phyloP scores from a whole-genome alignment of 805 yeast species.

The Candida awuae region DNA sequence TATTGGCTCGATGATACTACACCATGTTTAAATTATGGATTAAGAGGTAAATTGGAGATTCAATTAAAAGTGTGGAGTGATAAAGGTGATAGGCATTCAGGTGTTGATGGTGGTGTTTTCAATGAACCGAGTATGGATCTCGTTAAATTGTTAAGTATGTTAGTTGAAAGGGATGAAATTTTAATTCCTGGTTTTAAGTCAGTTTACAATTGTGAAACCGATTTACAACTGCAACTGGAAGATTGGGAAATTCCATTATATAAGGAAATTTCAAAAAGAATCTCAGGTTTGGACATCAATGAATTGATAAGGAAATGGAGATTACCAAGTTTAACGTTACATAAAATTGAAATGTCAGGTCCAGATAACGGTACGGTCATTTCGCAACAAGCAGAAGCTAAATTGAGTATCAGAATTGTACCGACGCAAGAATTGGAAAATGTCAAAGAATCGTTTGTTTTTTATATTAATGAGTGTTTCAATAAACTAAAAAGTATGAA shows the following conservation, averaged over 20 bases:
- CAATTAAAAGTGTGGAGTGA: slow-evolving; percentile 64
- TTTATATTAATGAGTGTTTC: slow-evolving; percentile 43
- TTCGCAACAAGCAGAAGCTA: slow-evolving; percentile 70
- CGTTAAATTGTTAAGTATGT: slow-evolving; percentile 58
- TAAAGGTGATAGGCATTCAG: slow-evolving; percentile 87
- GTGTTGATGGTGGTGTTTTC: slow-evolving; percentile 89
- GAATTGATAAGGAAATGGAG: slow-evolving; percentile 80
- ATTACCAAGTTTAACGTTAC: slow-evolving; percentile 81
- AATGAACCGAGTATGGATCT: slow-evolving; percentile 87
- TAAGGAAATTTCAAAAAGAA: slow-evolving; percentile 45
- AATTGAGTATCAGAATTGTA: slow-evolving; percentile 76
- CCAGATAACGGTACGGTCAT: slow-evolving; percentile 87
- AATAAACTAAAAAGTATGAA: slow-evolving; percentile 49
- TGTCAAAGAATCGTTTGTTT: slow-evolving; percentile 44
- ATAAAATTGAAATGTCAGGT: slow-evolving; percentile 78
- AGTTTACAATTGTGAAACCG: slow-evolving; percentile 3
- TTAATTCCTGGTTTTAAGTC: slow-evolving; percentile 45
- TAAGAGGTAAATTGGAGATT: slow-evolving; percentile 84
- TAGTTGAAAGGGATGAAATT: slow-evolving; percentile 52
- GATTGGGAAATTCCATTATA: slow-evolving; percentile 54
- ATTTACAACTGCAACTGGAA: slow-evolving; percentile 15
- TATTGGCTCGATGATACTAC: slow-evolving; percentile 86
- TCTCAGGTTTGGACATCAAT: slow-evolving; percentile 27
- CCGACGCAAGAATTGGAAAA: slow-evolving; percentile 72
- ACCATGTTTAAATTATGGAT: slow-evolving; percentile 91